Conservation (phyloP, 2,329 filamentous ascomycete genomes). For the Clarireedia paspali region DNA sequence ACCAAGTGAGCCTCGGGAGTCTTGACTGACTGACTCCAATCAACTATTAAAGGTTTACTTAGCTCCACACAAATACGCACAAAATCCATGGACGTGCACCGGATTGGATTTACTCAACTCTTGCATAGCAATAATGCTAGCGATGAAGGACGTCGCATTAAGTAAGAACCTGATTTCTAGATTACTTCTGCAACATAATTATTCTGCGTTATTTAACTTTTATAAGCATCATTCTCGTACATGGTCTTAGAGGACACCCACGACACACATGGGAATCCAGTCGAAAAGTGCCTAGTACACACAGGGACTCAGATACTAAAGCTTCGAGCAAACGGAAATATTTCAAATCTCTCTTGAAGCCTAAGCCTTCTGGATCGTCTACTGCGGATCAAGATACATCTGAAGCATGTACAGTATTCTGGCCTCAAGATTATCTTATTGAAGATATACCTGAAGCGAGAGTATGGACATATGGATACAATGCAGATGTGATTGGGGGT, state of each 20-base stretch:
- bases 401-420: constrained; percentile 22
- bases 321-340: background rate
- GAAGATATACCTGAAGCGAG: constrained; percentile 31
- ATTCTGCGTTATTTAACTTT: background rate
- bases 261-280: background rate
- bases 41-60: no score
- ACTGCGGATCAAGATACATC: background rate
- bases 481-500: constrained; percentile 31
- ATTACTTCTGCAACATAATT: background rate
- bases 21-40: no score
- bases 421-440: constrained; percentile 32
- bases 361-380: background rate
- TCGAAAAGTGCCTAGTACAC: background rate
- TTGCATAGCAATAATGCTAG: background rate
- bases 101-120: background rate
- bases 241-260: background rate
- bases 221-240: background rate
- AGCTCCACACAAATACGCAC: background rate
- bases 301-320: background rate
- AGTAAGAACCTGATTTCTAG: background rate
- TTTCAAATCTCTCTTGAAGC: background rate
- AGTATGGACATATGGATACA: constrained; percentile 36
- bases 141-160: background rate
- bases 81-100: background rate
- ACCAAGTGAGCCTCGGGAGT: no score